Percentiles rank a stretch among this genome's conserved stretches.
phyloP scores from a whole-genome alignment of 371 early-diverging fungal genomes.

The Mortierella polycephala region DNA sequence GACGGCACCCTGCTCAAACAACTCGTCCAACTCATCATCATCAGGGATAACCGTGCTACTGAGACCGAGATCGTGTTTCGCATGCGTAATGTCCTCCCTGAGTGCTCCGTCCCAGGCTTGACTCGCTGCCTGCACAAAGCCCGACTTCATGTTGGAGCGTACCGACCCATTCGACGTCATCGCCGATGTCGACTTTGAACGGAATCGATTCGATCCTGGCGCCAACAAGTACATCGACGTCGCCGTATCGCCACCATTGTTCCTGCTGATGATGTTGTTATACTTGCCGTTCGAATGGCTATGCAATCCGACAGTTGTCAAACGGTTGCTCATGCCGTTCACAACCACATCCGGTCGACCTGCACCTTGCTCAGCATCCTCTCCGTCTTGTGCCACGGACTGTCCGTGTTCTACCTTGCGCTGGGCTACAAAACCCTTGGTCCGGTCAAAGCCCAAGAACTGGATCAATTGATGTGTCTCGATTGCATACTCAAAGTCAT shows the following conservation, averaged over 20 bases:
- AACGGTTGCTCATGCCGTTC: constrained; percentile 21
- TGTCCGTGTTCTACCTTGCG: constrained; percentile 9
- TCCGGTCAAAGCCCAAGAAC: constrained; percentile 52
- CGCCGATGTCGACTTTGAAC: background rate
- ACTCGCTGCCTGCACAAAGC: constrained; percentile 49
- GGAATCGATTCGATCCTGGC: constrained; percentile 41
- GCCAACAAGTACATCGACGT: constrained; percentile 42
- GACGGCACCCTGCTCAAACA: constrained; percentile 42
- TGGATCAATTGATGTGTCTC: constrained; percentile 45
- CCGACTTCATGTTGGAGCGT: constrained; percentile 13
- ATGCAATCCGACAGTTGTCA: background rate
- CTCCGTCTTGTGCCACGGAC: constrained; percentile 34
- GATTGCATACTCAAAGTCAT: constrained; percentile 51
- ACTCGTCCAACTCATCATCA: constrained; percentile 50
- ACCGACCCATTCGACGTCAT: constrained; percentile 9
- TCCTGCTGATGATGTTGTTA: background rate
- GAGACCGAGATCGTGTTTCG: constrained; percentile 42
- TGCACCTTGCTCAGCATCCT: constrained; percentile 46
- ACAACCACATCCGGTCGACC: constrained; percentile 32
- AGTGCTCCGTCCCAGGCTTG: constrained; percentile 47
- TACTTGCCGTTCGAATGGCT: background rate
- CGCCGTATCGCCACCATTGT: constrained; percentile 4
- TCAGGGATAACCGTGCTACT: constrained; percentile 26
- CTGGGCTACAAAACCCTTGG: constrained; percentile 28
- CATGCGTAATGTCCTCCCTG: constrained; percentile 25